Evolutionary conservation across 805 yeast genomes (phyloP).

Genomic region (Metschnikowia lochheadii): DNA sequence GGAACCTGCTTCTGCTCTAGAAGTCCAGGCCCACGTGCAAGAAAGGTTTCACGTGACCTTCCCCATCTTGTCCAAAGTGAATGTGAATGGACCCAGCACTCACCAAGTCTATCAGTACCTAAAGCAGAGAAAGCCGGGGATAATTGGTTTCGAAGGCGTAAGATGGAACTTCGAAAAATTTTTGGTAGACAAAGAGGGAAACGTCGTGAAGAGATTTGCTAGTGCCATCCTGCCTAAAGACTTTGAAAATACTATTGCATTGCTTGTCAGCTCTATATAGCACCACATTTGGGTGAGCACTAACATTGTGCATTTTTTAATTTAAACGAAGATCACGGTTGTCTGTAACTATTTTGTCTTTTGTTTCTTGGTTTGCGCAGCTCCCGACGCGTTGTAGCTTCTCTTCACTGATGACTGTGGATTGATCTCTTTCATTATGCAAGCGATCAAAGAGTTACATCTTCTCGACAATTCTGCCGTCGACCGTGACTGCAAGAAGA

Average conservation of each 20-base stretch:
- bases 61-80: constrained; percentile 35
- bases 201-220: constrained; percentile 56
- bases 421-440: constrained; percentile 61
- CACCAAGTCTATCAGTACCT: constrained; percentile 28
- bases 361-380: not conserved
- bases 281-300: not conserved
- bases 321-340: not conserved
- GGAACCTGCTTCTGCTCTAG: constrained; percentile 60
- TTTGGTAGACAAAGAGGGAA: constrained; percentile 53
- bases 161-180: constrained; percentile 83
- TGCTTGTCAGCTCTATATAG: constrained; percentile 13
- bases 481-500: constrained; percentile 77
- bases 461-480: constrained; percentile 77
- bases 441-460: constrained; percentile 70
- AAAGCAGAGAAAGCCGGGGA: constrained; percentile 24
- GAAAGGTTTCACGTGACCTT: constrained; percentile 30
- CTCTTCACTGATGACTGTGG: constrained; percentile 9
- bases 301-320: not conserved
- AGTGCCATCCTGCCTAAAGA: constrained; percentile 65
- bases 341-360: constrained; percentile 1
- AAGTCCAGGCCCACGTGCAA: constrained; percentile 21
- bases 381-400: not conserved
- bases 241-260: constrained; percentile 36
- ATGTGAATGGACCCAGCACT: constrained; percentile 34
- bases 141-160: constrained; percentile 42